Conservation (phyloP, 2,329 filamentous ascomycete genomes). For the Ophiobolus disseminans region DNA sequence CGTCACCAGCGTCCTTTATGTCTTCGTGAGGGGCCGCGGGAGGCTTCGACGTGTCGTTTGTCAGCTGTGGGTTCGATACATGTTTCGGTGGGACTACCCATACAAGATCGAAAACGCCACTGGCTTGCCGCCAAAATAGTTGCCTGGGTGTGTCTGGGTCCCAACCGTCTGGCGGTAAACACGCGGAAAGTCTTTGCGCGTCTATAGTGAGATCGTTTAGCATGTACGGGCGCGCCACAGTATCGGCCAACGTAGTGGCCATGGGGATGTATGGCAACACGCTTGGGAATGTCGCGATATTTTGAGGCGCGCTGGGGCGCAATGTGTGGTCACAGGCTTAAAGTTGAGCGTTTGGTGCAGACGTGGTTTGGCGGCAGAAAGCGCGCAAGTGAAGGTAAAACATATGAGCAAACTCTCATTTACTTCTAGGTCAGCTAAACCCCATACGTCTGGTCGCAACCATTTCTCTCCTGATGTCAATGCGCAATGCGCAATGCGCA, state of each 20-base stretch:
- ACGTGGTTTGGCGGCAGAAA: too few species aligned
- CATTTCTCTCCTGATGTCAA: too few species aligned
- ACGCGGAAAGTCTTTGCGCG: slow-evolving; percentile 17
- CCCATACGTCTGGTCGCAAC: too few species aligned
- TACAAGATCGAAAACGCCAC: slow-evolving; percentile 16
- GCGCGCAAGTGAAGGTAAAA: too few species aligned
- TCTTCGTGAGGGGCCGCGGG: background rate
- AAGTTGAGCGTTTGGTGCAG: too few species aligned
- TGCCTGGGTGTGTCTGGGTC: background rate
- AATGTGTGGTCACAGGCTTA: background rate
- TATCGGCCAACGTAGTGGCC: background rate
- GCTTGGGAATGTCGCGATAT: background rate
- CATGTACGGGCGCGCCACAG: slow-evolving; percentile 19
- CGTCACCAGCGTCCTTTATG: background rate
- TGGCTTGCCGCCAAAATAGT: slow-evolving; percentile 8
- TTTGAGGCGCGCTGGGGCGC: background rate
- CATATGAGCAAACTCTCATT: too few species aligned
- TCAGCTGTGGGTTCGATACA: background rate
- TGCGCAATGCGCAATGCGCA: too few species aligned
- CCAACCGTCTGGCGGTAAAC: slow-evolving; percentile 27
- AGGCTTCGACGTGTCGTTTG: background rate
- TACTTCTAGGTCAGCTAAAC: too few species aligned
- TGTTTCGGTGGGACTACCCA: background rate
- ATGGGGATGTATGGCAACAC: background rate
- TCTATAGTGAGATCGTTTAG: slow-evolving; percentile 21